A percentile compares a stretch with the other conserved stretches of the same genome.
Evolutionary conservation across 2,329 filamentous ascomycete genomes (phyloP).

Genomic region (Hypoxylon sp.): DNA sequence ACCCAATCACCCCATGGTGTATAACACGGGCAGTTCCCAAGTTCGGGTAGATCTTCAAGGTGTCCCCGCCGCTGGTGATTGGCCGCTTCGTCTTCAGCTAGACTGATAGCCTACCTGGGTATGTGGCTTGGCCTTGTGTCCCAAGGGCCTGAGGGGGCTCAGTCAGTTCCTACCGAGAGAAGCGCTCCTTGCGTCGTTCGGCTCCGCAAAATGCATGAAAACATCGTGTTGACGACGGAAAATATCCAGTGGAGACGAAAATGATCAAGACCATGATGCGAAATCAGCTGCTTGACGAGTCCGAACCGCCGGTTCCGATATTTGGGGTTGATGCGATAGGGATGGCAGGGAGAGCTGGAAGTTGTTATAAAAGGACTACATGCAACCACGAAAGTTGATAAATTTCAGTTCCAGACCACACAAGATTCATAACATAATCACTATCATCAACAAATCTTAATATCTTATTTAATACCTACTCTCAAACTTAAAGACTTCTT

Average conservation of each 20-base stretch:
- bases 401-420: slow-evolving; percentile 13
- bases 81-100: slow-evolving; percentile 36
- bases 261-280: slow-evolving; percentile 5
- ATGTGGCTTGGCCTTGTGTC: slow-evolving; percentile 16
- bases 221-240: slow-evolving; percentile 30
- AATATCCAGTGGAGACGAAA: slow-evolving; percentile 3
- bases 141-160: slow-evolving; percentile 13
- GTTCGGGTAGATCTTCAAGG: slow-evolving; percentile 34
- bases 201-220: slow-evolving; percentile 19
- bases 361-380: slow-evolving; percentile 37
- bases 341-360: slow-evolving; percentile 5
- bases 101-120: slow-evolving; percentile 16
- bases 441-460: slow-evolving; percentile 6
- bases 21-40: slow-evolving; percentile 34
- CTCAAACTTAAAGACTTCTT: neutral
- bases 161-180: neutral
- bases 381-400: too few relatives aligned
- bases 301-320: slow-evolving; percentile 5
- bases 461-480: neutral
- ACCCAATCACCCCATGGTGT: slow-evolving; percentile 25
- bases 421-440: slow-evolving; percentile 1
- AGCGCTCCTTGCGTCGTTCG: slow-evolving; percentile 26
- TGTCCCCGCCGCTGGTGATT: slow-evolving; percentile 19
- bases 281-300: neutral
- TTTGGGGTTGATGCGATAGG: slow-evolving; percentile 7